These are phyloP conservation scores for Xylaria sp. DNA, from an alignment of 2,329 filamentous ascomycete genomes.

Conservation along the genomic window DNA sequence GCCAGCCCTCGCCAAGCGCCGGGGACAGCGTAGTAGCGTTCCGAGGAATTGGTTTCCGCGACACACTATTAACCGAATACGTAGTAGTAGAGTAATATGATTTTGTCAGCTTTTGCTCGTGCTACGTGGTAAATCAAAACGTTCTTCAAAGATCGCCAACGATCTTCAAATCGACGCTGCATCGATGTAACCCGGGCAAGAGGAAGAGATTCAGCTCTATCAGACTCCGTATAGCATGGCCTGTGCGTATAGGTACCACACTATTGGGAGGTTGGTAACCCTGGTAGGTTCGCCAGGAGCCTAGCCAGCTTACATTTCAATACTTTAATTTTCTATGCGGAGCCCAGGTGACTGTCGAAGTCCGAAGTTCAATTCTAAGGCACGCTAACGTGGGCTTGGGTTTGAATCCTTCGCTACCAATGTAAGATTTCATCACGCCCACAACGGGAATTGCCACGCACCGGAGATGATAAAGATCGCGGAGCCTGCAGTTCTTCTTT, in stretches of 20 bases:
- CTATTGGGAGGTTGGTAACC: slow-evolving; percentile 6
- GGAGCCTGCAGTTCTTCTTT: not conserved
- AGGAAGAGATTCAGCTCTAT: not conserved
- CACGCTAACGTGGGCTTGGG: slow-evolving; percentile 23
- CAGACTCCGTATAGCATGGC: slow-evolving; percentile 20
- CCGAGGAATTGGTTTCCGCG: slow-evolving; percentile 24
- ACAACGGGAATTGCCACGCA: not conserved
- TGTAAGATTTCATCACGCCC: not conserved
- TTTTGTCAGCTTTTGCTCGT: not conserved
- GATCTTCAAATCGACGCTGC: not conserved
- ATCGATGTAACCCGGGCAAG: not conserved
- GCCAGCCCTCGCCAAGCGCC: slow-evolving; percentile 16
- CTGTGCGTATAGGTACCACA: slow-evolving; percentile 1
- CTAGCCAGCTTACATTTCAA: slow-evolving; percentile 10
- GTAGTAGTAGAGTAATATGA: slow-evolving; percentile 2
- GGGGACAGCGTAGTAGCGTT: slow-evolving; percentile 2
- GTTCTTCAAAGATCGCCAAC: not conserved
- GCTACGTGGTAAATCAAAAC: not conserved
- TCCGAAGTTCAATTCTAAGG: slow-evolving; percentile 1
- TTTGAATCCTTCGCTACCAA: slow-evolving; percentile 20
- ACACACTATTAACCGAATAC: slow-evolving; percentile 1
- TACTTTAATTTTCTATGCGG: slow-evolving; percentile 17
- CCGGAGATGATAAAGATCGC: not conserved
- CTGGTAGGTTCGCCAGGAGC: slow-evolving; percentile 1
- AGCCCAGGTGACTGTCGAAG: slow-evolving; percentile 17